phyloP scores from a whole-genome alignment of 441 rosid species.

The Euphorbia celastroides region DNA sequence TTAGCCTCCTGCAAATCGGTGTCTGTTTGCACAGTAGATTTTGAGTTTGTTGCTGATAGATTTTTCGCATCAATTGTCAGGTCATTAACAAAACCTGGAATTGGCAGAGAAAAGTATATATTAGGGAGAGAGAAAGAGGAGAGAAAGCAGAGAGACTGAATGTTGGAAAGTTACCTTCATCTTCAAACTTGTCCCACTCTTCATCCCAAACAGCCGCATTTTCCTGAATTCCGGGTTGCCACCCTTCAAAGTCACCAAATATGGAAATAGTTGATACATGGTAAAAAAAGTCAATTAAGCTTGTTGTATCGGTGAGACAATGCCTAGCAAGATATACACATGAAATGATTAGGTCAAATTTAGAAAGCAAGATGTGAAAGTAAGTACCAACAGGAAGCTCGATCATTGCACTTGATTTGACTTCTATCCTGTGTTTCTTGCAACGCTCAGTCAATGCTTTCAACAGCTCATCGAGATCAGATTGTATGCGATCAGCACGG shows the following conservation, averaged over 20 bases:
- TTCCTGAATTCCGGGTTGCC: conserved; percentile 97
- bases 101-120: conserved; percentile 12
- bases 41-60: conserved; percentile 29
- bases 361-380: neutral
- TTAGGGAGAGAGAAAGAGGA: neutral
- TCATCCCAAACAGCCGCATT: conserved; percentile 93
- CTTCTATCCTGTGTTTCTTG: conserved; percentile 79
- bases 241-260: conserved; percentile 52
- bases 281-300: neutral
- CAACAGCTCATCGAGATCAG: conserved; percentile 86
- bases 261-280: no score
- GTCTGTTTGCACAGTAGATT: conserved; percentile 38
- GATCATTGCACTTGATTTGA: conserved; percentile 70
- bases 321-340: neutral
- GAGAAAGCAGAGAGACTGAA: conserved; percentile 2
- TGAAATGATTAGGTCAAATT: neutral
- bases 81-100: conserved; percentile 85
- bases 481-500: conserved; percentile 93
- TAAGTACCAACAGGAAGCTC: conserved; percentile 86
- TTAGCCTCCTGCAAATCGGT: conserved; percentile 46
- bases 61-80: conserved; percentile 53
- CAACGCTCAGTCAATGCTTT: conserved; percentile 73
- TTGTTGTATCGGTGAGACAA: neutral
- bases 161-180: conserved; percentile 54
- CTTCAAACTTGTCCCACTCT: conserved; percentile 99